Base-by-base conservation (phyloP, 140 eudicot genomes). In the Cichorium intybus region DNA sequence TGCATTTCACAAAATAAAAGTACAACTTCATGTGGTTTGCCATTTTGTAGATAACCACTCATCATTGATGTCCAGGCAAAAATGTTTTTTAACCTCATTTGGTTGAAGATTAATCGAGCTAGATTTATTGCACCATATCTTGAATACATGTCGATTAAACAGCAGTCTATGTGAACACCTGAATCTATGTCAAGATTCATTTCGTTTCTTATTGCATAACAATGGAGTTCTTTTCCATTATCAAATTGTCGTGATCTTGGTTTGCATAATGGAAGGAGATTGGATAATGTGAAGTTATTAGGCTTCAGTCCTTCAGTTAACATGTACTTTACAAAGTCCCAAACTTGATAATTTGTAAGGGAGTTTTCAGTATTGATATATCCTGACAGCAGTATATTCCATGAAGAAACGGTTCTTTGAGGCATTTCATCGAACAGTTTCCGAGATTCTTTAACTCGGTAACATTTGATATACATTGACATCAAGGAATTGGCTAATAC, bases 401-500 rank as follows among this genome's bases (percentile, higher is more conserved):
- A 87, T 1, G 95, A 81, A 54, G 84, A 81, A 56, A 70, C 70
- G 55, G 47, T 84, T 61, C 88, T 83, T 1, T 49, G 74, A 15
- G 95, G 84, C 95, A 87, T 87, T 81, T 80, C 91, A 27, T 83
- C 95, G 16, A 87, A 87, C 88, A 87, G 57, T 47, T 76, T 70
- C 15, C 47, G 49, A 0, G 74, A 48, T 16, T 73, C 86, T 17
- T 35, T 22, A 33, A 52, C 54, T 12, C 33, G 18, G 24, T 62
- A 83, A 63, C 87, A 87, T 70, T 71, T 81, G 1, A 64, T 15
- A 43, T 81, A 87, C 95, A 81, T 69, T 3, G 68, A 66, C 81
- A 83, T 57, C 47, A 87, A 55, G 0, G 95, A 81, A 64, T 81
- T 84, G 4, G 68, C 64, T 60, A 87, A 59, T 5, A 87, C 58